Evolutionary conservation across 139 green algal species (phyloP).

Genomic region (Coccomyxa sp.): DNA sequence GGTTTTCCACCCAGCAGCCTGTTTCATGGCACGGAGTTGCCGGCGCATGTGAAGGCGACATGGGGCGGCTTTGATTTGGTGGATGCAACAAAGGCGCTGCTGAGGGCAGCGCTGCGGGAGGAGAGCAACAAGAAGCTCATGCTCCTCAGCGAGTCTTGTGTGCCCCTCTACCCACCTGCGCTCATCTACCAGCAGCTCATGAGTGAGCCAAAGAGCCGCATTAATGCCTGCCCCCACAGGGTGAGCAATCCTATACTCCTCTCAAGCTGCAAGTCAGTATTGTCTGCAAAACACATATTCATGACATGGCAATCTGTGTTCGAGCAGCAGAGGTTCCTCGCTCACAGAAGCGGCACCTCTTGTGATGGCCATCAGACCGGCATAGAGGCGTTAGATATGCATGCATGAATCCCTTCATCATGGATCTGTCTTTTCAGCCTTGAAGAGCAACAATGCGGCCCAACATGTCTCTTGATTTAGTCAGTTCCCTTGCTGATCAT

Average conservation of each 20-base stretch:
- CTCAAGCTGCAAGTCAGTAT: background rate
- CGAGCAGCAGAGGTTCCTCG: background rate
- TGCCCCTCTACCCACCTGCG: conserved; percentile 27
- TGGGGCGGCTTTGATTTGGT: conserved; percentile 19
- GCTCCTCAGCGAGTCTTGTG: conserved; percentile 27
- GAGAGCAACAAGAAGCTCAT: conserved; percentile 25
- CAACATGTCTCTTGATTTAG: too few relatives aligned
- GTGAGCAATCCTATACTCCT: background rate
- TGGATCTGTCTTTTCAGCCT: background rate
- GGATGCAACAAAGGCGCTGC: conserved; percentile 24
- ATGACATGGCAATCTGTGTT: background rate
- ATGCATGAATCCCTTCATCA: background rate
- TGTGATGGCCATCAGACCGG: background rate
- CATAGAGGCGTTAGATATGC: background rate
- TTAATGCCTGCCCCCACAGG: conserved; percentile 28
- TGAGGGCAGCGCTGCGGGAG: conserved; percentile 27
- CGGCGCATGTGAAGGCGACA: background rate
- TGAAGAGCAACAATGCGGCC: too few relatives aligned
- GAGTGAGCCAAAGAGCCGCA: conserved; percentile 8
- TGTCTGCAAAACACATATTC: background rate
- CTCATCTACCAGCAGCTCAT: conserved; percentile 19
- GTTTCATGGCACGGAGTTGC: conserved; percentile 21
- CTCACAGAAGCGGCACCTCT: background rate
- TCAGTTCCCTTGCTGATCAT: too few relatives aligned
- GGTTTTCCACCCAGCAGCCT: conserved; percentile 8